Evolutionary conservation across 1,284 basidiomycete genomes (phyloP), one percentile per base, ranked within the genome.

Genomic region (Microbotryum lychnidis-dioicae): DNA sequence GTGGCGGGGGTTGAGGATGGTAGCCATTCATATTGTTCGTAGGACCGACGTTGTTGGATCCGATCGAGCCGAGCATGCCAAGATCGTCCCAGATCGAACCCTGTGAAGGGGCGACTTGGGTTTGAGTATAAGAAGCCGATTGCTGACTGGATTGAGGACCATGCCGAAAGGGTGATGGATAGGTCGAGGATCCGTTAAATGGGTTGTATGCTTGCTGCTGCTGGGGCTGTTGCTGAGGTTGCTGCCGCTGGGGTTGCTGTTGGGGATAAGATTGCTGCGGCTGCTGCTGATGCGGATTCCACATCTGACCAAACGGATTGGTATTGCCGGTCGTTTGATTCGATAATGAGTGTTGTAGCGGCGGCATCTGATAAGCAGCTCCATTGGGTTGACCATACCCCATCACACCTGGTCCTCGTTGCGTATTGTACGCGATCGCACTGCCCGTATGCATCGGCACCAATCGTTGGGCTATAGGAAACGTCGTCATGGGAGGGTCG

Each of bases 51-150:
- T 7, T 27, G 18, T 6, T n/a, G 51, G 31, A 37, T 21, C 21
- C 29, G 27, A 42, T 27, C 56, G 49, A 42, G 21, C 58, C 53
- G 53, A 64, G 63, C 6, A 62, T 31, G 45, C 61, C 56, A 31
- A 67, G 58, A 29, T 65, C 63, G 50, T 62, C 65, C 65, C 65
- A 67, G 48, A 67, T 61, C 16, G 42, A 48, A 18, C 37, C 37
- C 16, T 42, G 37, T 16, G 37, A 18, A 42, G 37, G 37, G 14
- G 37, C 37, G 37, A 42, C 37, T 42, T 42, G 37, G 16, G 37
- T 42, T 42, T 42, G 37, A 42, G 37, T 12, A 42, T 42, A 42
- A 42, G 37, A 42, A 42, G 37, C 37, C 4, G 37, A 16, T 18
- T 42, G 37, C 37, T 16, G 37, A 14, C 12, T 42, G 14, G 37